A percentile compares a stretch with the other conserved stretches of the same genome.
Conservation (phyloP, 805 yeast species). For the Candida jianshihensis region DNA sequence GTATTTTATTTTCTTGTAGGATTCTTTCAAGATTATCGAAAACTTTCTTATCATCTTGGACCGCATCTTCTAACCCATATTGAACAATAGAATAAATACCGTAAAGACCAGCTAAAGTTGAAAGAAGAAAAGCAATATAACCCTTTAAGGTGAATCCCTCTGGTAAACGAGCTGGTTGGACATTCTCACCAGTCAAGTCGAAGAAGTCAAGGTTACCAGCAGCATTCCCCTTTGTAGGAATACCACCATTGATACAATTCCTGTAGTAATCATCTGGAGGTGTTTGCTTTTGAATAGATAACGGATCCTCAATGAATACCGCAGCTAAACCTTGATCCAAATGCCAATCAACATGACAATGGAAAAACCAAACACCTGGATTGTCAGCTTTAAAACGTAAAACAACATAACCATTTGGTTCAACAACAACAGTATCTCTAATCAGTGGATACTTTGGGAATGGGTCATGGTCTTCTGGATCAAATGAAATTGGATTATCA, state of each 20-base stretch:
- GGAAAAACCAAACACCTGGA: constrained; percentile 94
- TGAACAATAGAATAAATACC: constrained; percentile 55
- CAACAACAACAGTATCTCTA: constrained; percentile 68
- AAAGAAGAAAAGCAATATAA: constrained; percentile 51
- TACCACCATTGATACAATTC: constrained; percentile 40
- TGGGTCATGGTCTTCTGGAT: constrained; percentile 34
- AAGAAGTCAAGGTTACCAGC: constrained; percentile 60
- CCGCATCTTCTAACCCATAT: constrained; percentile 61
- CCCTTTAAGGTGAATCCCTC: constrained; percentile 67
- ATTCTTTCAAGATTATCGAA: constrained; percentile 31
- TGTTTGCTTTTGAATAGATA: constrained; percentile 33
- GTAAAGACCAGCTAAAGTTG: constrained; percentile 47
- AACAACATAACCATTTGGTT: constrained; percentile 62
- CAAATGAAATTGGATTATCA: constrained; percentile 47
- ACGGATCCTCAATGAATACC: constrained; percentile 65
- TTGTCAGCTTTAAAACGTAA: constrained; percentile 73
- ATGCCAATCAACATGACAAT: constrained; percentile 87
- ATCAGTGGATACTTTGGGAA: constrained; percentile 54
- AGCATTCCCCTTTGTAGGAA: constrained; percentile 57
- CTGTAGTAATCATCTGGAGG: constrained; percentile 43
- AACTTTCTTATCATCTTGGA: constrained; percentile 38
- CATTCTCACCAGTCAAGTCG: constrained; percentile 50
- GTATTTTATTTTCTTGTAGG: constrained; percentile 22
- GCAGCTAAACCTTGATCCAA: constrained; percentile 76
- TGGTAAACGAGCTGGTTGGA: constrained; percentile 59